A percentile compares a stretch with the other conserved stretches of the same genome.
Evolutionary conservation across 495 filamentous ascomycete species (phyloP).

Genomic region (Trichoderma orchidacearum): DNA sequence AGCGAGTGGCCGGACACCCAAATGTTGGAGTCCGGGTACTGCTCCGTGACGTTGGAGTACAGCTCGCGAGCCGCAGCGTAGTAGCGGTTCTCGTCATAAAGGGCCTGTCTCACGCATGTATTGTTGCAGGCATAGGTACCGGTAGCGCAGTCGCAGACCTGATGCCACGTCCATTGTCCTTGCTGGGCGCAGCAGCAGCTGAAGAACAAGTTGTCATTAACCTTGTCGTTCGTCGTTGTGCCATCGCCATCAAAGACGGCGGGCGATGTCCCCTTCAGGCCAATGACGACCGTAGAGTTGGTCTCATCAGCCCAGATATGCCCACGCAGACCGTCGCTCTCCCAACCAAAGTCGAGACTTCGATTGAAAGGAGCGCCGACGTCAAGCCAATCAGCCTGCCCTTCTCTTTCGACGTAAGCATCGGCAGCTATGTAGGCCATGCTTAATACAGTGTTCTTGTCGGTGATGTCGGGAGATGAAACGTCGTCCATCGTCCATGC

Average conservation of each 20-base stretch:
- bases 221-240: slow-evolving; percentile 92
- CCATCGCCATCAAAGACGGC: slow-evolving; percentile 92
- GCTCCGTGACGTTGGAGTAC: slow-evolving; percentile 77
- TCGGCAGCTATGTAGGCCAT: slow-evolving; percentile 79
- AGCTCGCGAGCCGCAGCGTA: slow-evolving; percentile 77
- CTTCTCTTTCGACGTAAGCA: slow-evolving; percentile 66
- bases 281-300: slow-evolving; percentile 81
- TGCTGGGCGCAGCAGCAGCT: slow-evolving; percentile 95
- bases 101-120: slow-evolving; percentile 64
- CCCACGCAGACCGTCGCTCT: slow-evolving; percentile 74
- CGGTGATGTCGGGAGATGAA: slow-evolving; percentile 64
- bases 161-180: slow-evolving; percentile 70
- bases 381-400: slow-evolving; percentile 69
- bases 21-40: slow-evolving; percentile 75
- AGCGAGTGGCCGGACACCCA: slow-evolving; percentile 88
- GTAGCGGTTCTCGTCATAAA: slow-evolving; percentile 75
- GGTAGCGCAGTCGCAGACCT: slow-evolving; percentile 83
- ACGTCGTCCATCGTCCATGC: slow-evolving; percentile 80
- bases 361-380: slow-evolving; percentile 70
- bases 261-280: slow-evolving; percentile 78
- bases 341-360: slow-evolving; percentile 78
- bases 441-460: slow-evolving; percentile 71
- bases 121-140: slow-evolving; percentile 78
- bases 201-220: slow-evolving; percentile 95
- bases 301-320: slow-evolving; percentile 81